Base-by-base conservation (phyloP, 352 stramenopile genomes). In the Pythium chondricola region DNA sequence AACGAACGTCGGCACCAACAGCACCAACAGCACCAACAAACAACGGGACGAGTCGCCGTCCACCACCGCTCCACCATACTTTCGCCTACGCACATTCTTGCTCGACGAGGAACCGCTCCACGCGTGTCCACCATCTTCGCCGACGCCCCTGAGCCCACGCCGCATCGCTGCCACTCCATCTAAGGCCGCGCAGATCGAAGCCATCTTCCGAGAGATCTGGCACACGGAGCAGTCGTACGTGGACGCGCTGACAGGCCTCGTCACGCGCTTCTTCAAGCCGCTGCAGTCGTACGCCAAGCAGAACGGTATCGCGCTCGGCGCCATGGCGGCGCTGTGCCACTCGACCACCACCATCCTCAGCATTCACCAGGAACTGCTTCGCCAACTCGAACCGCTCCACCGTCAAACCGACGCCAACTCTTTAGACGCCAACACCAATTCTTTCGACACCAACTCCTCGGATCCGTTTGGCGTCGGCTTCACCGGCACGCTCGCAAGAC, bases 331-430 rank as follows among this genome's bases (percentile, higher is more conserved):
- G 16, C 54, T 73, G 18, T 52, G 63, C 53, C 33, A 62, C 32
- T 67, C 64, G 10, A 62, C 61, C 2, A 37, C 45, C 14, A 67
- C 54, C n/a, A 73, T 73, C 40, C 37, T 70, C 18, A 44, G 36
- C 24, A 73, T 73, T 43, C 64, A 73, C 40, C 37, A 58, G 21
- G 64, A 69, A 41, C 61, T 73, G 4, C 37, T 73, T 20, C 52
- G 58, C 7, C 51, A 57, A 11, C 55, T 68, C 27, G 31, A 38
- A 22, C 43, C 58, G 9, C 22, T 52, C 10, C 17, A 44, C 38
- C 17, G 16, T 29, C 38, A 24, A 29, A 27, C 7, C 22, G 17
- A 44, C 6, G 21, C n/a, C 18, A n/a, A 25, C 17, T 29, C 43
- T 14, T 11, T 32, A 36, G 7, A 9, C 36, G 10, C 7, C 4